Conservation (phyloP, 176 grass and related monocot species). For the Avena eriantha region DNA sequence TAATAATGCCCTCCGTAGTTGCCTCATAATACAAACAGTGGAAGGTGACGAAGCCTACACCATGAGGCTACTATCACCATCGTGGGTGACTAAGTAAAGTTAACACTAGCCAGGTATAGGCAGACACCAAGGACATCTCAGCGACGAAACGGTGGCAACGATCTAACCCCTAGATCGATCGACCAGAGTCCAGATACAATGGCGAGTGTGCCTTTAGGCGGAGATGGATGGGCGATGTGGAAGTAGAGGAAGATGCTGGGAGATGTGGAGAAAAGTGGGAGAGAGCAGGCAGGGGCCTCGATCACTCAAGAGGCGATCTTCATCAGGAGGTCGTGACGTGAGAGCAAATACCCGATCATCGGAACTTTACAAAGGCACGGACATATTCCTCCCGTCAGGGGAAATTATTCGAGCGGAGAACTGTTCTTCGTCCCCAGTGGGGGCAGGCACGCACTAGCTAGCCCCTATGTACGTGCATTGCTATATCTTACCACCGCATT, state of each 20-base stretch:
- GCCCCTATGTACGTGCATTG: neutral
- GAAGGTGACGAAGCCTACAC: neutral
- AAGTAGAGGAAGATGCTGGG: neutral
- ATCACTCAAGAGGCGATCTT: neutral
- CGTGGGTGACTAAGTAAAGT: slow-evolving; percentile 3
- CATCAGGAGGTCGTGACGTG: slow-evolving; percentile 16
- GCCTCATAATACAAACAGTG: neutral
- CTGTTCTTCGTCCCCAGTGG: slow-evolving; percentile 14
- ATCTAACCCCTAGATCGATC: slow-evolving; percentile 22
- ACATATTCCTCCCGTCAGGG: slow-evolving; percentile 31
- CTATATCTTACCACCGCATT: neutral
- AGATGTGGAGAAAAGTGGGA: slow-evolving; percentile 7
- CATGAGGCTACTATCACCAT: neutral
- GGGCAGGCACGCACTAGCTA: slow-evolving; percentile 11
- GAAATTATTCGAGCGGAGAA: slow-evolving; percentile 27
- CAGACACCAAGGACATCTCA: slow-evolving; percentile 27
- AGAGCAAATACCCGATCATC: slow-evolving; percentile 19
- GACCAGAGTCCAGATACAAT: slow-evolving; percentile 24
- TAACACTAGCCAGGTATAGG: slow-evolving; percentile 11
- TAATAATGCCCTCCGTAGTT: too few relatives aligned
- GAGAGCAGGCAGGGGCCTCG: neutral
- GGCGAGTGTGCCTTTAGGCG: neutral
- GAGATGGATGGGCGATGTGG: slow-evolving; percentile 17
- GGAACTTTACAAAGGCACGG: neutral
- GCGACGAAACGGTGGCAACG: neutral